Evolutionary conservation across 2,329 filamentous ascomycete species (phyloP).

Genomic region (Botryotinia convoluta): DNA sequence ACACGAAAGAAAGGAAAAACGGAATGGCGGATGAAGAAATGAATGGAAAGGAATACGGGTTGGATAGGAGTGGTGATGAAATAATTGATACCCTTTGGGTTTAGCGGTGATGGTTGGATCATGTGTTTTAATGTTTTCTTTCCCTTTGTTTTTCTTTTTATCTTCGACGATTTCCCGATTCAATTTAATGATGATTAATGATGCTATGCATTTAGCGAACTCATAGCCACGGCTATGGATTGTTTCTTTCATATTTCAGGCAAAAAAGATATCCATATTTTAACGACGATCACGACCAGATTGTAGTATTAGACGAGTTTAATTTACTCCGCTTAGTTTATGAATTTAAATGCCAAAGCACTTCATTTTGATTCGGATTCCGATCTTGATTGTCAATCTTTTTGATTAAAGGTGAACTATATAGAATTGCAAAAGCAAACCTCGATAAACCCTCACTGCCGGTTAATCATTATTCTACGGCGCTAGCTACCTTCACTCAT

Average conservation of each 20-base stretch:
- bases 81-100: slow-evolving; percentile 12
- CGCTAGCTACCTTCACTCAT: not conserved
- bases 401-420: not conserved
- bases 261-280: slow-evolving; percentile 17
- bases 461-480: not conserved
- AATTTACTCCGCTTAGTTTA: slow-evolving; percentile 8
- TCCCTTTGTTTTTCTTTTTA: not conserved
- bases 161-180: slow-evolving; percentile 3
- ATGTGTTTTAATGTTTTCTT: slow-evolving; percentile 2
- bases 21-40: slow-evolving; percentile 3
- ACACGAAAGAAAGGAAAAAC: not conserved
- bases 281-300: slow-evolving; percentile 16
- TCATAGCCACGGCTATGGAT: not conserved
- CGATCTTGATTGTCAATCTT: not conserved
- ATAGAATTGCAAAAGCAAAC: not conserved
- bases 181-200: slow-evolving; percentile 11
- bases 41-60: not conserved
- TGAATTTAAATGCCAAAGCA: slow-evolving; percentile 3
- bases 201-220: slow-evolving; percentile 10
- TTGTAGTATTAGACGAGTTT: slow-evolving; percentile 12
- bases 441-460: not conserved
- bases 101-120: slow-evolving; percentile 5
- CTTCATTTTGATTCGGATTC: not conserved
- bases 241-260: not conserved
- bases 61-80: not conserved